Conservation (phyloP, 805 yeast genomes). For the Pichia cephalocereana region DNA sequence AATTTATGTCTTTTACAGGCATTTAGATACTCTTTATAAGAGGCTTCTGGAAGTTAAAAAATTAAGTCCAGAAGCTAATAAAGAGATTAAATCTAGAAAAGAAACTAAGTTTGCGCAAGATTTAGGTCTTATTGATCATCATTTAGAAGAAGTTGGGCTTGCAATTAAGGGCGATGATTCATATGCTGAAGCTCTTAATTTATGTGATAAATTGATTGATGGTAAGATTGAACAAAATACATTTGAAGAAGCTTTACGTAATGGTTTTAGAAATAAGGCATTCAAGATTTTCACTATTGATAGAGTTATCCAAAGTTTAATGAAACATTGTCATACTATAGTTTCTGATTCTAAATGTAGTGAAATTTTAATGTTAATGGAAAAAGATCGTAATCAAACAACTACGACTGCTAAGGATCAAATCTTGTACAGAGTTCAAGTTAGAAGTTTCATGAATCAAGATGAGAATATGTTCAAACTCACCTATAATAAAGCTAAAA, state of each 20-base stretch:
- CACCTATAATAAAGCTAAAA: slow-evolving; percentile 47
- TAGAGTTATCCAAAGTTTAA: slow-evolving; percentile 74
- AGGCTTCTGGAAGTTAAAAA: slow-evolving; percentile 71
- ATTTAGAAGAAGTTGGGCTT: slow-evolving; percentile 72
- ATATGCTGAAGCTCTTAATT: slow-evolving; percentile 66
- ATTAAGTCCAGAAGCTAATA: slow-evolving; percentile 59
- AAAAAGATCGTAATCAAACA: slow-evolving; percentile 58
- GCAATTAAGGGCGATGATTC: slow-evolving; percentile 60
- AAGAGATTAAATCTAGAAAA: slow-evolving; percentile 57
- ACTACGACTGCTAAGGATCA: slow-evolving; percentile 76
- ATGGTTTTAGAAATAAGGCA: slow-evolving; percentile 89
- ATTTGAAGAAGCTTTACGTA: slow-evolving; percentile 93
- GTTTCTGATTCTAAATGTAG: slow-evolving; percentile 72
- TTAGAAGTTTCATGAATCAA: slow-evolving; percentile 62
- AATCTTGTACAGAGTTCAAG: slow-evolving; percentile 82
- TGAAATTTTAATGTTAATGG: slow-evolving; percentile 74
- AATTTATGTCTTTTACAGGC: slow-evolving; percentile 82
- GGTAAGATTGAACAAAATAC: slow-evolving; percentile 89
- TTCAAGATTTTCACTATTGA: slow-evolving; percentile 89
- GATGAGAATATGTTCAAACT: slow-evolving; percentile 94
- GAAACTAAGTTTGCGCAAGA: slow-evolving; percentile 78
- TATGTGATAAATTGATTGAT: slow-evolving; percentile 71
- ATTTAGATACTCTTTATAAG: slow-evolving; percentile 69
- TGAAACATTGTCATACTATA: slow-evolving; percentile 81
- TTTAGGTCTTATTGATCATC: slow-evolving; percentile 70